Percentiles rank a stretch among this genome's conserved stretches.
Evolutionary conservation across 208 protist species (phyloP).

Genomic region (Wallacemonas collosoma): DNA sequence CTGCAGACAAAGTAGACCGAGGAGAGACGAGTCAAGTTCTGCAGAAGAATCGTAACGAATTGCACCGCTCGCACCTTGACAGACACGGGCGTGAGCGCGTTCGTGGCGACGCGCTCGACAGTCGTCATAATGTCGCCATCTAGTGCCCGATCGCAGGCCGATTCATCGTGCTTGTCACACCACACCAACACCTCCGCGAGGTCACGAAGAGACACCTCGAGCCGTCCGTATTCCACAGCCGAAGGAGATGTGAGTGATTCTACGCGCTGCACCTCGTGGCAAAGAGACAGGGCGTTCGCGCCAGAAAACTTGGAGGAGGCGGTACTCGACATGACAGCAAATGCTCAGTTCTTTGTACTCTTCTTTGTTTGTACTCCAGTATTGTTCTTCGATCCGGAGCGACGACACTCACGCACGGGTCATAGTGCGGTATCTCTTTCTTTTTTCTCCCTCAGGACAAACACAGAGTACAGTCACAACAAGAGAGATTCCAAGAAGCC

Average conservation of each 20-base stretch:
- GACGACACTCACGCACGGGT: background rate
- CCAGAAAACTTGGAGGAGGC: slow-evolving; percentile 44
- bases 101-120: slow-evolving; percentile 70
- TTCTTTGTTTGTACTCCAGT: too few relatives aligned
- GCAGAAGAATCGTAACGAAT: slow-evolving; percentile 77
- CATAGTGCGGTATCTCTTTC: background rate
- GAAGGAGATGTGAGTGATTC: slow-evolving; percentile 11
- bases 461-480: background rate
- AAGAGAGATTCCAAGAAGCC: too few relatives aligned
- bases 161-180: slow-evolving; percentile 72
- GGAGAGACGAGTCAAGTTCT: slow-evolving; percentile 64
- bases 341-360: too few relatives aligned
- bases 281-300: slow-evolving; percentile 59
- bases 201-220: slow-evolving; percentile 49
- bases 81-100: slow-evolving; percentile 41
- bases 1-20: slow-evolving; percentile 84
- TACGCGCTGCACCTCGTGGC: slow-evolving; percentile 37
- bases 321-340: background rate
- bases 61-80: slow-evolving; percentile 74
- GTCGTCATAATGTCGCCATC: slow-evolving; percentile 56
- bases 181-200: slow-evolving; percentile 84
- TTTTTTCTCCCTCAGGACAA: background rate
- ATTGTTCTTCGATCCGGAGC: too few relatives aligned
- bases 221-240: slow-evolving; percentile 9
- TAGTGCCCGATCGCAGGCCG: slow-evolving; percentile 70